A percentile compares a stretch with the other conserved stretches of the same genome.
These are phyloP conservation scores for Shiraia bambusicola DNA, from an alignment of 2,329 filamentous ascomycete genomes.

Conservation along the genomic window DNA sequence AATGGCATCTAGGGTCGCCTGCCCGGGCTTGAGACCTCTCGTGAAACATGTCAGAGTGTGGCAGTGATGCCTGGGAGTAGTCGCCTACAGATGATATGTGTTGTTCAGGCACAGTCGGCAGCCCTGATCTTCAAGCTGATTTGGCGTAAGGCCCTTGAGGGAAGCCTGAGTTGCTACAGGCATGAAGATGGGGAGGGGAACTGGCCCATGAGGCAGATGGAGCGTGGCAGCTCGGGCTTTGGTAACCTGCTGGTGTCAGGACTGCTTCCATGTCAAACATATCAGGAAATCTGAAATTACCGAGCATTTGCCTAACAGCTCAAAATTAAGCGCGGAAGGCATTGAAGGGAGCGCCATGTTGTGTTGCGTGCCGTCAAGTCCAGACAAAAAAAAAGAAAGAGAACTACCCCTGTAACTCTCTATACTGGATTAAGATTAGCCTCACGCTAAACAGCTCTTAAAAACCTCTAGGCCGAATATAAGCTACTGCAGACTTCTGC, in stretches of 20 bases:
- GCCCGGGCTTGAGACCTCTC: slow-evolving; percentile 84
- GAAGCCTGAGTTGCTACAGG: slow-evolving; percentile 96
- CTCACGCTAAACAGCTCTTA: no score
- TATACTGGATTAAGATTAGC: no score
- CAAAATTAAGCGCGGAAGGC: slow-evolving; percentile 42
- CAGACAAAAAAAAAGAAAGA: no score
- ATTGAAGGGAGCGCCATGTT: slow-evolving; percentile 37
- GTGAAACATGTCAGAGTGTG: slow-evolving; percentile 18
- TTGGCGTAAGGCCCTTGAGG: slow-evolving; percentile 87
- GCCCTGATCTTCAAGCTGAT: slow-evolving; percentile 84
- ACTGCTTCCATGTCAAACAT: neutral
- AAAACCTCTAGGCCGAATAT: no score
- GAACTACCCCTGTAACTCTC: no score
- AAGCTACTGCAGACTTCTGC: no score
- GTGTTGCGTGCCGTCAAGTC: neutral
- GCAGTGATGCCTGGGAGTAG: neutral
- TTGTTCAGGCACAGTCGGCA: slow-evolving; percentile 95
- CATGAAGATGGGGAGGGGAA: slow-evolving; percentile 95
- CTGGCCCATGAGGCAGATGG: slow-evolving; percentile 85
- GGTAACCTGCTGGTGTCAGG: slow-evolving; percentile 67
- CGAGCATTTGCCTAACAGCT: slow-evolving; percentile 44
- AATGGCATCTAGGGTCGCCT: slow-evolving; percentile 80
- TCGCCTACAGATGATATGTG: slow-evolving; percentile 76
- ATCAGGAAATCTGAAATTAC: slow-evolving; percentile 15
- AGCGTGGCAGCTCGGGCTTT: slow-evolving; percentile 88